Evolutionary conservation across 148 eudicot genomes (phyloP), one percentile per base, ranked within the genome.

Genomic region (Mesembryanthemum crystallinum): DNA sequence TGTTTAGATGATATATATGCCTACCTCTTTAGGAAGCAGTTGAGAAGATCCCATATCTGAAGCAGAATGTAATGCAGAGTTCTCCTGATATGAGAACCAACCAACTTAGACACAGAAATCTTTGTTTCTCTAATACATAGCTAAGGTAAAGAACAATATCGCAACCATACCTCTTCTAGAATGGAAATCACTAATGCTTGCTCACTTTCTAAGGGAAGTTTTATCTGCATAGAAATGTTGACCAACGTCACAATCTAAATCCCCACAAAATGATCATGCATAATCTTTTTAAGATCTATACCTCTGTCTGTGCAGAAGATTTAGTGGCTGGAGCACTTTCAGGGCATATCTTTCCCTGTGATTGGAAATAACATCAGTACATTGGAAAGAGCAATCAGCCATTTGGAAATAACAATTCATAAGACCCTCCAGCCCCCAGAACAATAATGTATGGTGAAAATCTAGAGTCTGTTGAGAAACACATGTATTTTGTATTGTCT

Each of bases 251-350:
- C 54, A 33, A 43, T 15, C 28, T 8, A 32, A 10, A 24, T 17
- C 30, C 29, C 27, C 5, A 8, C 20, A 18, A 35, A 7, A 14
- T 15, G 15, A 35, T 23, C 14, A 69, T 27, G 21, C 24, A 69
- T 57, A 62, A 15, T 55, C 45, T 45, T 52, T 14, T 51, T n/a
- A n/a, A 32, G 25, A 55, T 37, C 17, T 27, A 6, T 81, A 81
- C 83, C 83, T 66, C 77, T 57, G 42, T 25, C 23, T 64, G 60
- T 17, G 76, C 37, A 42, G 76, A 69, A 70, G 78, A 69, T 62
- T 69, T 75, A 55, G 32, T n/a, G 52, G 57, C 25, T 39, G 78
- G 13, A 80, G 79, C 68, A 43, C 39, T 61, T 64, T 43, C 67
- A 64, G 32, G 52, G 55, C 76, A 43, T 52, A 39, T 77, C 4